Percentiles rank a stretch among this genome's conserved stretches.
Evolutionary conservation across 2,329 filamentous ascomycete genomes (phyloP).

Genomic region (Drechmeria coniospora): DNA sequence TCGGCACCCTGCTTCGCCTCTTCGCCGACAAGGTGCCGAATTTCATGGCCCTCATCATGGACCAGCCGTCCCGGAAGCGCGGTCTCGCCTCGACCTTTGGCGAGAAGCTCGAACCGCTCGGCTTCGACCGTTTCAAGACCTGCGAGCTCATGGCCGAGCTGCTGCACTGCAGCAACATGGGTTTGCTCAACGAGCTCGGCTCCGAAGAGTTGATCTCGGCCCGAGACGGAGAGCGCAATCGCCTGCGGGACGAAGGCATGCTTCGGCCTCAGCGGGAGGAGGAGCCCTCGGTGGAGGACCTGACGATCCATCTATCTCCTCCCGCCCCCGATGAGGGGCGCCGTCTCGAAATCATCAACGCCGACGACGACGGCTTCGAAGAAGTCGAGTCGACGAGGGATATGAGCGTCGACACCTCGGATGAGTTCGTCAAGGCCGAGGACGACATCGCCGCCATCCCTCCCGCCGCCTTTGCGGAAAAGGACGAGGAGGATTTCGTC

Average conservation of each 20-base stretch:
- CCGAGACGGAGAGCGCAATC: constrained; percentile 68
- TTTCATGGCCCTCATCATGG: constrained; percentile 83
- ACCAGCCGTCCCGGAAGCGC: constrained; percentile 56
- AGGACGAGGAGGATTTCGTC: constrained; percentile 59
- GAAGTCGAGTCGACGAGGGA: constrained; percentile 61
- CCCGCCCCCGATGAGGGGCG: constrained; percentile 42
- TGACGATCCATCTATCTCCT: constrained; percentile 42
- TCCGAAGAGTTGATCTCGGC: constrained; percentile 73
- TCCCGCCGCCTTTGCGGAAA: constrained; percentile 19
- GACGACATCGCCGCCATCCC: constrained; percentile 28
- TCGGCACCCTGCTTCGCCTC: constrained; percentile 73
- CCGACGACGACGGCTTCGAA: constrained; percentile 82
- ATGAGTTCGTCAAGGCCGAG: constrained; percentile 49
- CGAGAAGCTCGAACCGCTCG: constrained; percentile 77
- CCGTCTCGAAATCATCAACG: constrained; percentile 66
- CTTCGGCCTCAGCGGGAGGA: constrained; percentile 32
- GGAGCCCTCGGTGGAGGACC: constrained; percentile 34
- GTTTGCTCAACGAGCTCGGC: constrained; percentile 77
- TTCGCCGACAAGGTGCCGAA: constrained; percentile 86
- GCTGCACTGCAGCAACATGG: constrained; percentile 97
- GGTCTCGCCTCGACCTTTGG: constrained; percentile 80
- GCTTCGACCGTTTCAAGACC: constrained; percentile 96
- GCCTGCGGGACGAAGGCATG: constrained; percentile 61
- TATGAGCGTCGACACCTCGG: constrained; percentile 56
- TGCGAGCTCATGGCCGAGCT: constrained; percentile 98